Conservation (phyloP, 495 filamentous ascomycete genomes). For the Penicillium coffeae region DNA sequence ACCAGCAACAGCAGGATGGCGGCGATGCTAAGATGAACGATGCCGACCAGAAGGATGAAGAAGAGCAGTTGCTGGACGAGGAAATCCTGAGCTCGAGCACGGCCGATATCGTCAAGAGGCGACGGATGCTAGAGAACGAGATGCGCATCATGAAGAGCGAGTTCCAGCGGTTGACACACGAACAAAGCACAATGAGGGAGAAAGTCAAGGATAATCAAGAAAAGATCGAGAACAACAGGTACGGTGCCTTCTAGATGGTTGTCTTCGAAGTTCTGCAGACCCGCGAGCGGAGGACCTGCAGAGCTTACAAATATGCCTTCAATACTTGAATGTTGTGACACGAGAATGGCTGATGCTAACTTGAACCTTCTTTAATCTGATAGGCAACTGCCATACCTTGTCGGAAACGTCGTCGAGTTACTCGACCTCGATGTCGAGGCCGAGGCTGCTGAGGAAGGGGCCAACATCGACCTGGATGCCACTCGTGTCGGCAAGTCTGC, state of each 20-base stretch:
- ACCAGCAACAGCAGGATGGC: conserved; percentile 59
- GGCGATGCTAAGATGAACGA: conserved; percentile 88
- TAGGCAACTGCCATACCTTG: conserved; percentile 96
- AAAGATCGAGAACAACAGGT: conserved; percentile 99
- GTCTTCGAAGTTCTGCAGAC: neutral
- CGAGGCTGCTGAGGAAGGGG: conserved; percentile 93
- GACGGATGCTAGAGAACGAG: conserved; percentile 91
- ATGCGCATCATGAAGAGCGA: conserved; percentile 98
- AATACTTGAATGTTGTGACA: no score
- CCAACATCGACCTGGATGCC: conserved; percentile 97
- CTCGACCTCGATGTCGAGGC: conserved; percentile 94
- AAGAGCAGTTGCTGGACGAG: conserved; percentile 79
- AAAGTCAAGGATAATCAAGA: conserved; percentile 99
- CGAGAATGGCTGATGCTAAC: no score
- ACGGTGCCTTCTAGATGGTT: conserved; percentile 11
- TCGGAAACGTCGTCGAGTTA: conserved; percentile 96
- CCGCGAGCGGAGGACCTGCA: neutral
- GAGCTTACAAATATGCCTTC: no score
- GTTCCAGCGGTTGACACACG: conserved; percentile 87
- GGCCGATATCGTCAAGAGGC: conserved; percentile 82
- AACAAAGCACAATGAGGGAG: conserved; percentile 90
- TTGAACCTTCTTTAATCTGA: conserved; percentile 2
- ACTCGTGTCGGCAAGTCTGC: conserved; percentile 96
- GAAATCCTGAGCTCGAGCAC: conserved; percentile 89
- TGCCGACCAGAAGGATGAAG: conserved; percentile 64